Conservation (phyloP, 2,329 filamentous ascomycete genomes). For the Cordyceps cateniannulata region DNA sequence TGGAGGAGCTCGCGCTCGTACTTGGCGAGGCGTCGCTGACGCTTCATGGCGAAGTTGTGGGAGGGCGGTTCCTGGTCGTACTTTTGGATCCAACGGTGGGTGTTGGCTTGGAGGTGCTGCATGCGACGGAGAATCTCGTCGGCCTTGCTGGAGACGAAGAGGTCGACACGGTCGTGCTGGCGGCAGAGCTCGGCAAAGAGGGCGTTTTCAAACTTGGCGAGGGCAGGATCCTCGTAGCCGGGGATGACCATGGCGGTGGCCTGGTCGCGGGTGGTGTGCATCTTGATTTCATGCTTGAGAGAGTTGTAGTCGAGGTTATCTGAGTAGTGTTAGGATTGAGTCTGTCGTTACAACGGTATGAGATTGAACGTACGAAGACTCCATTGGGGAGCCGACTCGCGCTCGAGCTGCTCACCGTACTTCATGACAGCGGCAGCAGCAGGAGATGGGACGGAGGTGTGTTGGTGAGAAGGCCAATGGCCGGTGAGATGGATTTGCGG, state of each 20-base stretch:
- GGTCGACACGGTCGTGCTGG: slow-evolving; percentile 70
- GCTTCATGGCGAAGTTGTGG: slow-evolving; percentile 32
- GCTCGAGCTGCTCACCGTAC: slow-evolving; percentile 52
- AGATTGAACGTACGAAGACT: slow-evolving; percentile 53
- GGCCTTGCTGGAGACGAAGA: slow-evolving; percentile 75
- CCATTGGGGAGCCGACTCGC: slow-evolving; percentile 77
- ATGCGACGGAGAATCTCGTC: slow-evolving; percentile 69
- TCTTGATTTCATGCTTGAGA: slow-evolving; percentile 78
- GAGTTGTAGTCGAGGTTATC: slow-evolving; percentile 88
- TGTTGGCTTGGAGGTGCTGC: slow-evolving; percentile 42
- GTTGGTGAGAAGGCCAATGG: neutral
- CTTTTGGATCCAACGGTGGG: slow-evolving; percentile 41
- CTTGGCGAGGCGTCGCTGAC: slow-evolving; percentile 46
- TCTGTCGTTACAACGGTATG: slow-evolving; percentile 1
- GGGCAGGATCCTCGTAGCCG: slow-evolving; percentile 54
- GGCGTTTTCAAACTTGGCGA: slow-evolving; percentile 61
- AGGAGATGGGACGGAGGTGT: neutral
- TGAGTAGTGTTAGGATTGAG: slow-evolving; percentile 24
- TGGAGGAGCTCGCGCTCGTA: slow-evolving; percentile 46
- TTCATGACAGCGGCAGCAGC: slow-evolving; percentile 26
- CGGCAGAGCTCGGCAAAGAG: slow-evolving; percentile 64
- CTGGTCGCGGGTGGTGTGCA: slow-evolving; percentile 65
- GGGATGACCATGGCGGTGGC: slow-evolving; percentile 68
- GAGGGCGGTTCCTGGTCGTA: slow-evolving; percentile 26
- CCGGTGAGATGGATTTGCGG: neutral